Conservation (phyloP, 164 flowering plant species). For the Chimonanthus salicifolius region DNA sequence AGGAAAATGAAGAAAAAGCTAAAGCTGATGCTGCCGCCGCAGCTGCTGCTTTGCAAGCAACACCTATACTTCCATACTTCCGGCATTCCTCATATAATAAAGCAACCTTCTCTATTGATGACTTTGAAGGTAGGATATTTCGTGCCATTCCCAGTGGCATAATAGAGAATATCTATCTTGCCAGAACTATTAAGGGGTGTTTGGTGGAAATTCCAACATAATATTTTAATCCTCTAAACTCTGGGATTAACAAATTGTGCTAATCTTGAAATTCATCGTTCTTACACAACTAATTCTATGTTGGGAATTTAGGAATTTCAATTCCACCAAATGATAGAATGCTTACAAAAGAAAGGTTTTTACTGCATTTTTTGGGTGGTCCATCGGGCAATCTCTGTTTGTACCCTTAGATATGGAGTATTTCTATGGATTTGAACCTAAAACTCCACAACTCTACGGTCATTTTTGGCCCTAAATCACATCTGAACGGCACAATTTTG, state of each 20-base stretch:
- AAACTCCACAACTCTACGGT: no score
- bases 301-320: background rate
- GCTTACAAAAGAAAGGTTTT: background rate
- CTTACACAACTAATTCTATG: no score
- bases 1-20: conserved; percentile 68
- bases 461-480: no score
- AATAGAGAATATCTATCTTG: background rate
- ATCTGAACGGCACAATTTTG: no score
- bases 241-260: no score
- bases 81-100: conserved; percentile 25
- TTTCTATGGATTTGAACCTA: background rate
- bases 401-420: background rate
- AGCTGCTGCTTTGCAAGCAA: conserved; percentile 25
- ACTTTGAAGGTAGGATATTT: conserved; percentile 57
- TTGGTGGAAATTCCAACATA: no score
- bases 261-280: no score
- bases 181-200: no score
- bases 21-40: conserved; percentile 32
- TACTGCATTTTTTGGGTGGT: no score
- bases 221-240: no score
- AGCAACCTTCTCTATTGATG: conserved; percentile 75
- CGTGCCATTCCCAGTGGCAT: background rate
- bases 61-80: conserved; percentile 23
- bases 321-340: background rate
- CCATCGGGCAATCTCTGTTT: no score